phyloP scores from a whole-genome alignment of 148 eudicot genomes.

The Camellia japonica region DNA sequence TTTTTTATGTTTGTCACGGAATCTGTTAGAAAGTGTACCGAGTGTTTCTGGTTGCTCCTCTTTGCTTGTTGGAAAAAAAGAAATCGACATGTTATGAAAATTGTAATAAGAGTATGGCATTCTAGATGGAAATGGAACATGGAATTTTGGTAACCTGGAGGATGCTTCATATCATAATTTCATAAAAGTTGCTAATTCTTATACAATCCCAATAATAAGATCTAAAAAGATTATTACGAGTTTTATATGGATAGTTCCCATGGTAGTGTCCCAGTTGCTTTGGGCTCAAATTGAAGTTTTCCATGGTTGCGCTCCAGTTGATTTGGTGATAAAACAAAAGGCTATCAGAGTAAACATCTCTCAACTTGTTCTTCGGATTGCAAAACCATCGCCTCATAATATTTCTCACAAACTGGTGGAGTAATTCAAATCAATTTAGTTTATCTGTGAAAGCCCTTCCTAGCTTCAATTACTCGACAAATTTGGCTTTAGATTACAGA shows the following conservation, averaged over 20 bases:
- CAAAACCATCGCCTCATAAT: not conserved
- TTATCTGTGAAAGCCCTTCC: not conserved
- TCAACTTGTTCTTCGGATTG: not conserved
- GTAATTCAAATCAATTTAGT: not conserved
- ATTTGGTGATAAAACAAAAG: not conserved
- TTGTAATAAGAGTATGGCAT: not conserved
- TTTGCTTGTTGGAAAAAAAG: not conserved
- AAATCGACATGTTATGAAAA: not conserved
- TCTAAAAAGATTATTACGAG: no score
- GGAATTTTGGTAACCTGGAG: not conserved
- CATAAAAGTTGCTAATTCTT: not conserved
- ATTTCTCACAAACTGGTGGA: not conserved
- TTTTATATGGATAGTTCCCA: not conserved
- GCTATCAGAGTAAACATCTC: not conserved
- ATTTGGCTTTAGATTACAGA: not conserved
- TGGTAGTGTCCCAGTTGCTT: not conserved
- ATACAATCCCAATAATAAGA: not conserved
- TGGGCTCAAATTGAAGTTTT: not conserved
- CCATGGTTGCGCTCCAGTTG: not conserved
- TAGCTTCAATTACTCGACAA: not conserved
- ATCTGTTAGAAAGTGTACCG: not conserved
- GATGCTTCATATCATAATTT: not conserved
- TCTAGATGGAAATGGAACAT: not conserved
- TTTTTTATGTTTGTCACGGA: not conserved
- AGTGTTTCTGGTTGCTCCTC: not conserved